Conservation (phyloP, 352 stramenopile species). For the Globisporangium perplexum region DNA sequence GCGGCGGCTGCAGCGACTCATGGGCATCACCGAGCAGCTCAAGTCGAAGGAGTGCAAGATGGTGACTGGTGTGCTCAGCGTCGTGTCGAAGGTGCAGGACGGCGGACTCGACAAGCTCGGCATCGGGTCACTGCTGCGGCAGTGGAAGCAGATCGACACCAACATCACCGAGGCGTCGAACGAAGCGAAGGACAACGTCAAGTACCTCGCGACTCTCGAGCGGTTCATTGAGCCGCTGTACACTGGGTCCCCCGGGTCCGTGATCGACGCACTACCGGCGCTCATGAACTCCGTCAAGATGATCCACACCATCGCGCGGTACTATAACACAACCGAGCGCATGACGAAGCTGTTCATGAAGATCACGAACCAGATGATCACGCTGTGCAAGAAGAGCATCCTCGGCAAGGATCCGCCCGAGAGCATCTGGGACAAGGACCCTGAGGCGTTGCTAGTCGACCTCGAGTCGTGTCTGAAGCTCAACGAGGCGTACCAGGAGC, state of each 20-base stretch:
- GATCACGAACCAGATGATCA: conserved; percentile 90
- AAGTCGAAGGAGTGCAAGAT: conserved; percentile 88
- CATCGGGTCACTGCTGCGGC: conserved; percentile 48
- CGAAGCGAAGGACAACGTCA: conserved; percentile 85
- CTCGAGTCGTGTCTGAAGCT: conserved; percentile 81
- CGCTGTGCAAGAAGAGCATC: conserved; percentile 68
- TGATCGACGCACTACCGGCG: conserved; percentile 76
- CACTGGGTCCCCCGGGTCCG: conserved; percentile 36
- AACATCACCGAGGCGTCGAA: conserved; percentile 84
- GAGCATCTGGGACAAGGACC: conserved; percentile 74
- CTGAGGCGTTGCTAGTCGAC: conserved; percentile 48
- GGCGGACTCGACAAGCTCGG: conserved; percentile 56
- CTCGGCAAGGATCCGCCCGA: conserved; percentile 48
- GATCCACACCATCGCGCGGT: conserved; percentile 86
- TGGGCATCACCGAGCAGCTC: conserved; percentile 86
- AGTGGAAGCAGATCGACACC: conserved; percentile 88
- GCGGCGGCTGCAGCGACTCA: conserved; percentile 70
- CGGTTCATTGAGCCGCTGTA: conserved; percentile 87
- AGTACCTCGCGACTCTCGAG: conserved; percentile 79
- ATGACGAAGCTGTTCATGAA: conserved; percentile 92
- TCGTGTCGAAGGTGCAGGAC: conserved; percentile 78
- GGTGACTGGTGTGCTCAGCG: conserved; percentile 76
- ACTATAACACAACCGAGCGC: conserved; percentile 88
- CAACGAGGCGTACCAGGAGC: conserved; percentile 89
- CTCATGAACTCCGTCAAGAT: conserved; percentile 90